Base-by-base conservation (phyloP, 2,329 filamentous ascomycete species). In the Colletotrichum cordylinicola region DNA sequence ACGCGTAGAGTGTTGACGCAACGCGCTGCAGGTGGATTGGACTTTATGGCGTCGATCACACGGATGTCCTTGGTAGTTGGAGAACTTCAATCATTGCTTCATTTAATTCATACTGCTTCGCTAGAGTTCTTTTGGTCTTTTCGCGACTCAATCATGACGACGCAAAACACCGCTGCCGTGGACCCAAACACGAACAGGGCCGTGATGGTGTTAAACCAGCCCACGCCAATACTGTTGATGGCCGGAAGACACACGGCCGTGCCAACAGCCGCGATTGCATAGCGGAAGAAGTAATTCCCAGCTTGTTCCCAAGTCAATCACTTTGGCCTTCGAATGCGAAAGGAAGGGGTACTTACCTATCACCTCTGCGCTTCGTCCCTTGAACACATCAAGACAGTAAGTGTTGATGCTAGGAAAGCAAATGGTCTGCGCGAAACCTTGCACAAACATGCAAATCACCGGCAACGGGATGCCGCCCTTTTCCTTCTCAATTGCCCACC, bases 201-300 rank as follows among this genome's bases (percentile, higher is more conserved):
- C 1, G 74, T 86, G 75, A 96, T 93, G 2, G 94, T 96, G 60
- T 90, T 93, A 82, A 96, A 96, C 94, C 94, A 96, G 0, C 95
- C 95, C 0, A 96, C 92, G 4, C 95, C 95, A 67, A 97, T 93
- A 33, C 84, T 86, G 74, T 96, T 87, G 15, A 96, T 89, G 1
- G 93, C 93, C 0, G 95, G 95, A 74, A 97, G 86, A 73, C 94
- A 94, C 2, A 91, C 90, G 0, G 93, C 94, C 6, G 92, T 94
- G 0, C 91, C 94, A 4, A 91, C 84, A 12, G 94, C 94, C 1
- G 92, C 94, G 78, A 96, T 94, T 6, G 95, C 82, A 82, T 96
- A 97, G 6, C 95, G 89, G 68, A 94, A 88, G 80, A 95, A 92
- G 82, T 96, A 97, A 82, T 96, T 97, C 0, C 94, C 94, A 0